A percentile compares a stretch with the other conserved stretches of the same genome.
These are phyloP conservation scores for Calocera viscosa DNA, from an alignment of 768 basidiomycete species.

Conservation along the genomic window DNA sequence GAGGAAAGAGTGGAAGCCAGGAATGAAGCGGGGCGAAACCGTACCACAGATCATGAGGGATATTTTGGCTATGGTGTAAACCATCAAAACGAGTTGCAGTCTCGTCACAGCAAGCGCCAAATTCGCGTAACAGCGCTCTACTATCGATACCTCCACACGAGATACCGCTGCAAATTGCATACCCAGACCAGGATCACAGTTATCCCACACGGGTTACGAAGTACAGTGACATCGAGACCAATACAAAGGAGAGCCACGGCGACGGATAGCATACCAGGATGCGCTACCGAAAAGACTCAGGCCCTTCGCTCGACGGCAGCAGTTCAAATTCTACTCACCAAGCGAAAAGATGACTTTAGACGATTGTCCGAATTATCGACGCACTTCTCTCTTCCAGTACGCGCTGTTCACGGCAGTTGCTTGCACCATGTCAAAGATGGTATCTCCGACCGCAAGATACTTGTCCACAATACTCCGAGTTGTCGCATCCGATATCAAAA, in stretches of 20 bases:
- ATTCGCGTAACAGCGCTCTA: too few species aligned
- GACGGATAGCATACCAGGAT: too few species aligned
- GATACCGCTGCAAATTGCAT: too few species aligned
- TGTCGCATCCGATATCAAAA: conserved; percentile 62
- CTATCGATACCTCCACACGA: too few species aligned
- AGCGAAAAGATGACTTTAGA: neutral
- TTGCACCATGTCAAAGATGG: conserved; percentile 74
- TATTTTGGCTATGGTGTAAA: neutral
- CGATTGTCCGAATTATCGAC: neutral
- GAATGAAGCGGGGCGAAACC: conserved; percentile 3
- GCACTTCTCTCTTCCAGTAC: conserved; percentile 40
- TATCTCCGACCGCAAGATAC: conserved; percentile 78
- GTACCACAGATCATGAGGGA: neutral
- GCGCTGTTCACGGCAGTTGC: conserved; percentile 73
- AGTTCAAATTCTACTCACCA: neutral
- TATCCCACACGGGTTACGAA: too few species aligned
- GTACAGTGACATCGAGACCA: too few species aligned
- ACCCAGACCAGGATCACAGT: too few species aligned
- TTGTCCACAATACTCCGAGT: conserved; percentile 62
- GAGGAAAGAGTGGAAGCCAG: neutral
- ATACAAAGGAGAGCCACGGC: too few species aligned
- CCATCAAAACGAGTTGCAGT: neutral
- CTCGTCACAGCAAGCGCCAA: neutral
- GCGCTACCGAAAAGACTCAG: too few species aligned
- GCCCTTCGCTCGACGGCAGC: too few species aligned